Conservation (phyloP, 768 basidiomycete species). For the Kondoa subrosea region DNA sequence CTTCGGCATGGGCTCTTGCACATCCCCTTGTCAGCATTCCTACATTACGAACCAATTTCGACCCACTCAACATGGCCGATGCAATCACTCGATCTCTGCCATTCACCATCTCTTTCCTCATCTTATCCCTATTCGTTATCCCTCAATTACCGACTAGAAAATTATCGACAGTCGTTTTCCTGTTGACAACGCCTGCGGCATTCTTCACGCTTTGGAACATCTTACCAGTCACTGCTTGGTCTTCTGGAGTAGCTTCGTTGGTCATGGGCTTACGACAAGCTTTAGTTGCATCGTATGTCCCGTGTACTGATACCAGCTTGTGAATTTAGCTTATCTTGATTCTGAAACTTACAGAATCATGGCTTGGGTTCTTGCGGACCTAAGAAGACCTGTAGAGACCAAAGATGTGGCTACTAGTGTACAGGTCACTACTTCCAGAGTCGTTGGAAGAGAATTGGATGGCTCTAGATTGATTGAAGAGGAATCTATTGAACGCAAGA, state of each 20-base stretch:
- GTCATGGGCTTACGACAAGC: slow-evolving; percentile 2
- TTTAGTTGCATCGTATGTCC: background rate
- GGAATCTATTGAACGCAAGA: background rate
- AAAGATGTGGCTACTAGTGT: background rate
- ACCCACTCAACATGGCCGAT: background rate
- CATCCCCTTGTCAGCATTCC: background rate
- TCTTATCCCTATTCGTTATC: slow-evolving; percentile 12
- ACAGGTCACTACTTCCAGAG: background rate
- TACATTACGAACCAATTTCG: slow-evolving; percentile 4
- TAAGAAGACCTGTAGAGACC: slow-evolving; percentile 5
- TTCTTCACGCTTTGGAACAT: slow-evolving; percentile 5
- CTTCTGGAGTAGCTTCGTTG: background rate
- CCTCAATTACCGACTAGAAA: slow-evolving; percentile 2
- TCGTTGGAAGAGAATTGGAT: slow-evolving; percentile 6
- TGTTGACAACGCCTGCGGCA: slow-evolving; percentile 4
- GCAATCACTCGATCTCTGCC: slow-evolving; percentile 4
- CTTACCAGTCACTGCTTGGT: background rate
- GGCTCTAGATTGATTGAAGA: background rate
- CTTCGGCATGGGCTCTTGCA: background rate
- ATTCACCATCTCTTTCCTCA: slow-evolving; percentile 6
- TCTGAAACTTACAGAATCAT: slow-evolving; percentile 3
- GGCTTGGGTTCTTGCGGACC: background rate
- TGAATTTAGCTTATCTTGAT: background rate
- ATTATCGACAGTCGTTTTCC: slow-evolving; percentile 10
- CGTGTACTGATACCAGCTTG: background rate